Base-by-base conservation (phyloP, 2,329 filamentous ascomycete species). In the Aspergillus persii region DNA sequence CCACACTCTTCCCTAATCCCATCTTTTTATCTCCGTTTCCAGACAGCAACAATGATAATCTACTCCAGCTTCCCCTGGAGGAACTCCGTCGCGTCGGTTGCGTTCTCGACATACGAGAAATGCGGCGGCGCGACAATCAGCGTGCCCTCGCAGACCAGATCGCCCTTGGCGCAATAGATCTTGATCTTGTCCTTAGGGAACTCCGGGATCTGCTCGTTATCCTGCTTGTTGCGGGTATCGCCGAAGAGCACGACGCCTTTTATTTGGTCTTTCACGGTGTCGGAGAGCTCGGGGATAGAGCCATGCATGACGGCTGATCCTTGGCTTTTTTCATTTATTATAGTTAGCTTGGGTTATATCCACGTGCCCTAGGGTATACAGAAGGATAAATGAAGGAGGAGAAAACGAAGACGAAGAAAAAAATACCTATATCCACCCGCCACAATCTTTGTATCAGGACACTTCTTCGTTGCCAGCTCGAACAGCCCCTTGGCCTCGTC, bases 131-230 rank as follows among this genome's bases (percentile, higher is more conserved):
- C 68, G 15, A 80, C 69, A 44, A 77, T 69, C 56, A 81, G 66
- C 3, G 77, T 78, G 26, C 80, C 79, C 2, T 69, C 57, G 62
- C 82, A 84, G 15, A 84, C 82, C 50, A 78, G 60, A 60, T 84
- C 82, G 0, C 79, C 80, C 5, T 65, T 53, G 53, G 79, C 76
- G 56, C 81, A 84, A 44, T 80, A 76, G 15, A 82, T 79, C 62
- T 80, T 74, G 27, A 74, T 74, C 68, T 80, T 79, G 4, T 74
- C 73, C 51, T 71, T 64, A n/a, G 75, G 74, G 63, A 78, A 80
- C 44, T 72, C 70, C 3, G 74, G 70, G 44, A 79, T 78, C 57
- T 73, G 72, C 44, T 73, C 70, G 18, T 69, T 67, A 60, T 79
- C 76, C 63, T 76, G 68, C 57, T 62, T 57, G 41, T 75, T 76